A percentile compares a stretch with the other conserved stretches of the same genome.
Conservation (phyloP, 192 early-diverging fungal genomes). For the Entrophospora sp. region DNA sequence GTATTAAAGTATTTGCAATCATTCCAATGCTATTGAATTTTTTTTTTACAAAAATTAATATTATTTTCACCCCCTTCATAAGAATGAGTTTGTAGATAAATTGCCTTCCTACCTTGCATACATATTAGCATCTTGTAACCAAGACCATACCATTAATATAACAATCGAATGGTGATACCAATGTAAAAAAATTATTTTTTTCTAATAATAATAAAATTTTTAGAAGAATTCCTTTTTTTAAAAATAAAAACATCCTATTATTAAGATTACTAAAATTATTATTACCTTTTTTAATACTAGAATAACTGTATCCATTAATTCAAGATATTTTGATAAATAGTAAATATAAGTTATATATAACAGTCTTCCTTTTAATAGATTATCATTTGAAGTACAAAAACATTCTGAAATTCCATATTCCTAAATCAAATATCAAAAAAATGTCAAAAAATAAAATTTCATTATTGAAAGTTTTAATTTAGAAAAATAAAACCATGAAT, state of each 20-base stretch:
- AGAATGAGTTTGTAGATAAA: background rate
- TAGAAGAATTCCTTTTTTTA: background rate
- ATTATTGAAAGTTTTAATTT: background rate
- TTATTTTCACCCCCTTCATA: background rate
- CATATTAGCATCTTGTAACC: conserved; percentile 33
- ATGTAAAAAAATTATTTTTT: conserved; percentile 43
- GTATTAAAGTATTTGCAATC: conserved; percentile 38
- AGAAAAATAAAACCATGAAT: no score
- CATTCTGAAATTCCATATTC: conserved; percentile 30
- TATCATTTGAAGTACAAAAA: conserved; percentile 32
- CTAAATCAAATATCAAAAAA: conserved; percentile 10
- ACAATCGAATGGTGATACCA: conserved; percentile 48
- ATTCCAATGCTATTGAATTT: conserved; percentile 28
- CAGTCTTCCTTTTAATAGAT: conserved; percentile 21
- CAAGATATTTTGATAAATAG: conserved; percentile 39
- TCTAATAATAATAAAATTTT: conserved; percentile 20
- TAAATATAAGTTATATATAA: conserved; percentile 37
- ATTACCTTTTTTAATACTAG: conserved; percentile 42
- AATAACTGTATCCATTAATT: conserved; percentile 44
- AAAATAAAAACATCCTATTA: background rate
- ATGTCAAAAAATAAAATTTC: background rate
- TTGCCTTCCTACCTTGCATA: conserved; percentile 26
- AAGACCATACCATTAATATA: conserved; percentile 44
- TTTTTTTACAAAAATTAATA: no score
- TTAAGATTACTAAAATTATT: background rate